phyloP scores from a whole-genome alignment of 2,329 filamentous ascomycete species.

The Botrytis elliptica region DNA sequence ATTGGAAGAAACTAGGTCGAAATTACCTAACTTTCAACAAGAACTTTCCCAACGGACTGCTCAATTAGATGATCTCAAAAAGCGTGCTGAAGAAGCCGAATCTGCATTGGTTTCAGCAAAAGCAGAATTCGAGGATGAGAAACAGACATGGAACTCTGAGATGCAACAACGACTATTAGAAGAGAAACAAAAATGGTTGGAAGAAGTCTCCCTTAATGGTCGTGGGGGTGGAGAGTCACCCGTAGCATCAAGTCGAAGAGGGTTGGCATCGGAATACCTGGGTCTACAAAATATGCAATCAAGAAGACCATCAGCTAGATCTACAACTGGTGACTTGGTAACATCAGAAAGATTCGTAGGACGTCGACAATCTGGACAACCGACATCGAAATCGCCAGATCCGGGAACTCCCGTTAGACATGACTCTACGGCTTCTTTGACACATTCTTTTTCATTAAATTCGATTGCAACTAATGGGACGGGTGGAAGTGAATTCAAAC shows the following conservation, averaged over 20 bases:
- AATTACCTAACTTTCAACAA: constrained; percentile 62
- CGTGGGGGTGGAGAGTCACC: constrained; percentile 38
- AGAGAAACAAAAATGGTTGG: constrained; percentile 59
- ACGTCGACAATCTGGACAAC: constrained; percentile 33
- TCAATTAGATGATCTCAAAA: constrained; percentile 61
- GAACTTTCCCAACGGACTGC: constrained; percentile 61
- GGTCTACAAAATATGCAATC: constrained; percentile 41
- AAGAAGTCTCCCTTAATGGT: constrained; percentile 41
- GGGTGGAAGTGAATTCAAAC: constrained; percentile 1
- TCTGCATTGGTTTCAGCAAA: constrained; percentile 59
- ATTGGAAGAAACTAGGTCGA: constrained; percentile 66
- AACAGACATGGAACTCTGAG: constrained; percentile 56
- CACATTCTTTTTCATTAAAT: constrained; percentile 11
- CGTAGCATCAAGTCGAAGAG: constrained; percentile 35
- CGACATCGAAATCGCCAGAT: constrained; percentile 32
- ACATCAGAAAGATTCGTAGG: constrained; percentile 27
- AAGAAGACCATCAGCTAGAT: constrained; percentile 35
- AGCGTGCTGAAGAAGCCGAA: constrained; percentile 65
- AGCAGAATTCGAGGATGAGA: constrained; percentile 57
- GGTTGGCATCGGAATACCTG: constrained; percentile 39
- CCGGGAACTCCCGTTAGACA: constrained; percentile 37
- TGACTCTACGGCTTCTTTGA: constrained; percentile 35
- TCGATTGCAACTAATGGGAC: constrained; percentile 30
- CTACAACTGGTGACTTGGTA: constrained; percentile 35
- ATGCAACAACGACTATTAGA: constrained; percentile 61